Evolutionary conservation across 2,329 filamentous ascomycete genomes (phyloP), one percentile per base, ranked within the genome.

Genomic region (Cryphonectria naterciae): DNA sequence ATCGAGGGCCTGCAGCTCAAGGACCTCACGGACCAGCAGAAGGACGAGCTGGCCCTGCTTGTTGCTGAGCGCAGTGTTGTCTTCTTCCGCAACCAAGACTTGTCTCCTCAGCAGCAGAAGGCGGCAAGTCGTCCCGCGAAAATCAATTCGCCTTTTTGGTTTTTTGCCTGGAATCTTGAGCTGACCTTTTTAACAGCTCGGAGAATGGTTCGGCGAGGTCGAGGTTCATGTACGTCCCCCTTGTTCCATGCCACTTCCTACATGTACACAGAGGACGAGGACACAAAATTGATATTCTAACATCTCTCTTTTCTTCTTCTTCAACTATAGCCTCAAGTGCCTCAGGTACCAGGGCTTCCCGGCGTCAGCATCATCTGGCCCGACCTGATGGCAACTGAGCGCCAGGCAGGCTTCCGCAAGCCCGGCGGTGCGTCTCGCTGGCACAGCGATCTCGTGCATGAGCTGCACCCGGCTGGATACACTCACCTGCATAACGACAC

Each of bases 381-480:
- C 0, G 90, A 86, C 46, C 84, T 93, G 0, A 83, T 85, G 77
- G 90, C 89, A 0, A 89, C 87, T 0, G 91, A 93, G 77, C 78
- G 81, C 1, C 78, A 83, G 2, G 86, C 89, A 4, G 86, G 83
- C 76, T 93, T 93, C 82, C 86, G 91, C 69, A 84, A 88, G 32
- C 91, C 91, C 0, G 91, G 90, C 39, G 91, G 91, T 2, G 88
- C 91, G 1, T 89, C 89, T 0, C 81, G 87, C 64, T 93, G 91
- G 91, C 91, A 93, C 78, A 87, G 87, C 10, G 91, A 93, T 75
- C 85, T 93, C 0, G 91, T 93, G 0, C 90, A 93, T 75, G 91
- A 93, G 77, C 83, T 84, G 46, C 90, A 93, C 70, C 91, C 91
- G 1, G 90, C 91, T 0, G 91, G 90, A 7, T 87, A 92, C 68